These are phyloP conservation scores for Saccharomyces uvarum DNA, from an alignment of 1,139 yeast species.

Conservation along the genomic window DNA sequence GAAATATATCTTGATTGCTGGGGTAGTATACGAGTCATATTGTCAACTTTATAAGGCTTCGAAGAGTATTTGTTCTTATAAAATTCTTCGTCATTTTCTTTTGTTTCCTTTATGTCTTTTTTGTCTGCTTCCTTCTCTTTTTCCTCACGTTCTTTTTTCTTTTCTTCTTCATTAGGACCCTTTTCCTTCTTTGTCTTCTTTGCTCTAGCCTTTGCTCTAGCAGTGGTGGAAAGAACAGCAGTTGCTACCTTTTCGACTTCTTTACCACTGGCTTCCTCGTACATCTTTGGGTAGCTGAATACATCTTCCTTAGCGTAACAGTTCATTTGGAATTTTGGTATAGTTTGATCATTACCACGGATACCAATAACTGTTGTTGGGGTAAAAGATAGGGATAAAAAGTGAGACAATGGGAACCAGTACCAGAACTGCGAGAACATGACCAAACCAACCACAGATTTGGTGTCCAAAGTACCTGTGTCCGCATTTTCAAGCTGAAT, in stretches of 20 bases:
- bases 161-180: conserved; percentile 30
- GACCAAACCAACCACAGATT: conserved; percentile 86
- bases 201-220: conserved; percentile 85
- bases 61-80: conserved; percentile 39
- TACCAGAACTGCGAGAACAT: conserved; percentile 94
- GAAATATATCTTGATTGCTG: conserved; percentile 77
- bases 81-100: conserved; percentile 31
- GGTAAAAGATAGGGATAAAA: conserved; percentile 81
- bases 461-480: conserved; percentile 82
- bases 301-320: conserved; percentile 75
- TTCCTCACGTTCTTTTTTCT: conserved; percentile 34
- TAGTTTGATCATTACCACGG: conserved; percentile 65
- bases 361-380: conserved; percentile 91
- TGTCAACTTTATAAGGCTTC: conserved; percentile 61
- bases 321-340: conserved; percentile 74
- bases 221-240: conserved; percentile 90
- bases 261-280: conserved; percentile 70
- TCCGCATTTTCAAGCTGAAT: conserved; percentile 84
- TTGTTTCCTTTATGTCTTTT: conserved; percentile 23
- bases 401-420: conserved; percentile 97
- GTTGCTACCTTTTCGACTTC: conserved; percentile 86
- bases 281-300: conserved; percentile 86
- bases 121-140: conserved; percentile 28
- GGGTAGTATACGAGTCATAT: conserved; percentile 87
- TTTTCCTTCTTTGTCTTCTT: conserved; percentile 60